phyloP scores from a whole-genome alignment of 2,329 filamentous ascomycete genomes.

The Talaromyces sp. region DNA sequence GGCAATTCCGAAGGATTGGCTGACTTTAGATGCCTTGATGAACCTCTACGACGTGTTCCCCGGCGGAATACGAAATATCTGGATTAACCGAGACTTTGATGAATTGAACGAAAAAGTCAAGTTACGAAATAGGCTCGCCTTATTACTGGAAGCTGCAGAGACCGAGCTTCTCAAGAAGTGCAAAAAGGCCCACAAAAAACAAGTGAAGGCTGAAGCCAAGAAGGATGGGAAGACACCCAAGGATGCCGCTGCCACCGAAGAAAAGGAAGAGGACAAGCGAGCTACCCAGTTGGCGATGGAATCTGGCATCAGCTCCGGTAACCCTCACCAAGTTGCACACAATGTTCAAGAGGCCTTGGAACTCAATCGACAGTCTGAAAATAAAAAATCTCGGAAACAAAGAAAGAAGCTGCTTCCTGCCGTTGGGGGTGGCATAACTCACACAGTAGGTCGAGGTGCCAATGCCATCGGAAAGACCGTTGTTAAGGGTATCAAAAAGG shows the following conservation, averaged over 20 bases:
- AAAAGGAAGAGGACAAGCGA: constrained; percentile 46
- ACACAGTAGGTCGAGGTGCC: constrained; percentile 46
- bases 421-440: constrained; percentile 43
- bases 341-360: constrained; percentile 43
- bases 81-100: constrained; percentile 89
- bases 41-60: constrained; percentile 94
- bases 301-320: constrained; percentile 49
- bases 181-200: constrained; percentile 72
- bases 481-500: constrained; percentile 37
- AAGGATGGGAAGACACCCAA: constrained; percentile 46
- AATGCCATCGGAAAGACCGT: constrained; percentile 41
- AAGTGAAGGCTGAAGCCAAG: constrained; percentile 58
- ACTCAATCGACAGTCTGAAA: constrained; percentile 21
- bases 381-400: constrained; percentile 10
- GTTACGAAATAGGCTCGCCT: constrained; percentile 64
- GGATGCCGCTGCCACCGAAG: constrained; percentile 36
- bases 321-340: constrained; percentile 51
- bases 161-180: constrained; percentile 76
- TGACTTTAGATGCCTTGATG: constrained; percentile 71
- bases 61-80: constrained; percentile 89
- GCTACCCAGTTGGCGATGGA: constrained; percentile 41
- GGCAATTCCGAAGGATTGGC: constrained; percentile 85
- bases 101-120: constrained; percentile 78
- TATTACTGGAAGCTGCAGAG: constrained; percentile 70
- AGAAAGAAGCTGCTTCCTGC: constrained; percentile 38